Evolutionary conservation across 164 flowering plant species (phyloP), one percentile per base, ranked within the genome.

Genomic region (Akebia trifoliata): DNA sequence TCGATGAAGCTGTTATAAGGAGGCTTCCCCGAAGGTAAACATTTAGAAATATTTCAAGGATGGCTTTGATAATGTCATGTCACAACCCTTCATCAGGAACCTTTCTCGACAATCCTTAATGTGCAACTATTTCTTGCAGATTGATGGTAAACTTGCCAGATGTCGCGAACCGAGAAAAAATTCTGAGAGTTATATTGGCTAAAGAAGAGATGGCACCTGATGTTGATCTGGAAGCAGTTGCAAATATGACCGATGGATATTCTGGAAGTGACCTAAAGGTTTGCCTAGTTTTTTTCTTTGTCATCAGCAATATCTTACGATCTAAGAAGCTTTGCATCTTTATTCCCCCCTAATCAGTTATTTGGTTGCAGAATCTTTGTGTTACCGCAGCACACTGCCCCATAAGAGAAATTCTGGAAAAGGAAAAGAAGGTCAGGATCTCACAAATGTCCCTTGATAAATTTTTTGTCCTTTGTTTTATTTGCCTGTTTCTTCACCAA

Each of bases 261-360:
- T 93, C 98, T 59, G 98, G 98, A 67, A 93, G 98, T 80, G 98
- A 93, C 64, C 61, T 93, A 36, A 93, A 90, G 97, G 98, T 92
- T n/a, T 65, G 36, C 30, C 14, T 56, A 32, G 6, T 56, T 8
- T 17, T 3, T 35, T n/a, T 32, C 44, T 21, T 59, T 14, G 45
- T 10, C 26, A 25, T 59, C 31, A 1, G 17, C 35, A 43, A n/a
- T 50, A n/a, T n/a, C 44, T 40, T 22, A 4, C 11, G 11, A 25
- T 21, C 34, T n/a, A 5, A 2, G 12, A 35, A 61, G 31, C 10
- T 20, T 52, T 35, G n/a, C 15, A 6, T 8, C 48, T 26, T 8
- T 44, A 17, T 37, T 66, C 26, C 31, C 7, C 4, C 46, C 53
- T 59, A 17, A 53, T 64, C 14, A 20, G 30, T 25, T 21, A 26